These are phyloP conservation scores for Plantago rigida DNA, from an alignment of 305 asterid genomes.

Conservation along the genomic window DNA sequence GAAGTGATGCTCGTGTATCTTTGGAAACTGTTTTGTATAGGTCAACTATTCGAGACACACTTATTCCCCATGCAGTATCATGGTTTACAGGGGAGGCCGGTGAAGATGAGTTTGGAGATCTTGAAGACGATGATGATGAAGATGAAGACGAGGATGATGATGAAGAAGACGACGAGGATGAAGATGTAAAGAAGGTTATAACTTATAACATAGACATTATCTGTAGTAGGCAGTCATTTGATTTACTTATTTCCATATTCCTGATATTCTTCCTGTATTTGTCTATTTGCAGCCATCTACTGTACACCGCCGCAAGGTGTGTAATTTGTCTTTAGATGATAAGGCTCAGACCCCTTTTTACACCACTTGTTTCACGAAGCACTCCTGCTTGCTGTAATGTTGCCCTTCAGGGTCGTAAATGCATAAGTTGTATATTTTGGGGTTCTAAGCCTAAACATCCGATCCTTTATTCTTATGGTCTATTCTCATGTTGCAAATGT, in stretches of 20 bases:
- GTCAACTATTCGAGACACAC: conserved; percentile 73
- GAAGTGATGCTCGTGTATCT: no score
- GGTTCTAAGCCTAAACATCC: not conserved
- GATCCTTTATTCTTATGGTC: not conserved
- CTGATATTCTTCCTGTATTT: no score
- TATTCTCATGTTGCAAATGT: not conserved
- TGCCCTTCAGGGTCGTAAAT: no score
- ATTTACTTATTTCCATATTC: no score
- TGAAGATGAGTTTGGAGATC: conserved; percentile 39
- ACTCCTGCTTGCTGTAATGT: no score
- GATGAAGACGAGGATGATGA: conserved; percentile 54
- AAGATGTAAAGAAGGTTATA: conserved; percentile 39
- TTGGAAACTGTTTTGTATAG: conserved; percentile 26
- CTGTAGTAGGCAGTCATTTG: no score
- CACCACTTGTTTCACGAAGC: no score
- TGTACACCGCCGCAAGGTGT: conserved; percentile 1
- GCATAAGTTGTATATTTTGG: not conserved
- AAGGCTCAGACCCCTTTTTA: no score
- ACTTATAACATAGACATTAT: conserved; percentile 27
- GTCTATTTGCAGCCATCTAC: no score
- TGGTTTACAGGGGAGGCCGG: conserved; percentile 96
- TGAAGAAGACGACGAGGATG: conserved; percentile 42
- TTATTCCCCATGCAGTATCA: conserved; percentile 82
- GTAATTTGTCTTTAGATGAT: not conserved
- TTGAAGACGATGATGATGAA: conserved; percentile 35